These are phyloP conservation scores for Diaporthe citri DNA, from an alignment of 2,329 filamentous ascomycete species.

Conservation along the genomic window DNA sequence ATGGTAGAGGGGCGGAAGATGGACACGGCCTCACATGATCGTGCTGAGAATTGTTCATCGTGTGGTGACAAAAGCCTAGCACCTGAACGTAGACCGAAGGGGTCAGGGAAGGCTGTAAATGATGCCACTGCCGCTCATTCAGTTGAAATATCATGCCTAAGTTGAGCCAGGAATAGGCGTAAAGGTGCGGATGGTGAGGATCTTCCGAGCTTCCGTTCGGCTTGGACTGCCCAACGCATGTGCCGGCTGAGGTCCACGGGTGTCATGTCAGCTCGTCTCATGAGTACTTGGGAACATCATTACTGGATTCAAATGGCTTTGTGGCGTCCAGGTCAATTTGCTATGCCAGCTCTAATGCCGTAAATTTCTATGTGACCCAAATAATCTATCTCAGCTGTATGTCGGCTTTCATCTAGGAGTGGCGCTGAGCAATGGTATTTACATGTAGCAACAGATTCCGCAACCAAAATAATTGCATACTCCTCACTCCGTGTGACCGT, in stretches of 20 bases:
- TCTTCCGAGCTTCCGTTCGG: conserved; percentile 14
- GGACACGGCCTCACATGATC: no score
- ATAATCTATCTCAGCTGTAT: not conserved
- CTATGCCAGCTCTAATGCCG: not conserved
- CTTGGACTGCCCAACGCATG: not conserved
- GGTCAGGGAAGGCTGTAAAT: not conserved
- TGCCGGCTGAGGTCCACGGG: not conserved
- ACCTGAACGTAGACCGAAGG: not conserved
- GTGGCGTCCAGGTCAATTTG: not conserved
- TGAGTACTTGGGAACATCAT: not conserved
- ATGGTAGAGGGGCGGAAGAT: not conserved
- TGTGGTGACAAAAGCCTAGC: not conserved
- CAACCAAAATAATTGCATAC: not conserved
- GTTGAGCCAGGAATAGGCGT: not conserved
- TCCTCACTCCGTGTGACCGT: not conserved
- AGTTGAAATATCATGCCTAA: not conserved
- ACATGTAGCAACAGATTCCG: not conserved
- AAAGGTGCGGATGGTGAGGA: not conserved
- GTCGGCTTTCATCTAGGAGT: not conserved
- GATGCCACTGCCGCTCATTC: no score
- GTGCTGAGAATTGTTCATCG: not conserved
- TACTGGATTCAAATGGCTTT: not conserved
- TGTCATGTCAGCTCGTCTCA: not conserved
- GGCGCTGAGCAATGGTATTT: not conserved
- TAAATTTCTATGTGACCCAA: not conserved